Percentiles rank a stretch among this genome's conserved stretches.
Conservation (phyloP, 768 basidiomycete species). For the Heimioporus sp. region DNA sequence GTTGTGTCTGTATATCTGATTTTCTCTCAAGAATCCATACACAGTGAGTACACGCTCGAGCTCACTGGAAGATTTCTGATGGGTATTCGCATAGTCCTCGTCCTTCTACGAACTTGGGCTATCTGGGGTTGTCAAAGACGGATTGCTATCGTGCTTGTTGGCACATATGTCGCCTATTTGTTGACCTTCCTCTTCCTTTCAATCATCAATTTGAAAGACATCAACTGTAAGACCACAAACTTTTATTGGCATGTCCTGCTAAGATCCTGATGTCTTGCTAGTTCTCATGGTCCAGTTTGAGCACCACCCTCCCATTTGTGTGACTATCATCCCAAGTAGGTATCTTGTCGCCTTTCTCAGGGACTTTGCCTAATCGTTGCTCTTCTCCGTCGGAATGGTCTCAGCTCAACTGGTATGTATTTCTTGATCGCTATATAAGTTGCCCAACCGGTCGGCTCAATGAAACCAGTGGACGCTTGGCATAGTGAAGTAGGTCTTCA, state of each 20-base stretch:
- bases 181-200: not conserved
- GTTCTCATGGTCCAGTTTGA: not conserved
- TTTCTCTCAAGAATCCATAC: conserved; percentile 10
- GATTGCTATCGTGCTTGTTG: not conserved
- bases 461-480: conserved; percentile 3
- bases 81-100: conserved; percentile 5
- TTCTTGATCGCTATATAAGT: not conserved
- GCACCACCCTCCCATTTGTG: conserved; percentile 1
- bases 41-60: conserved; percentile 5
- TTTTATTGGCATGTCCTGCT: not conserved
- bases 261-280: not conserved
- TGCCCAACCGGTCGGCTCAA: not conserved
- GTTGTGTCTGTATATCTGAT: not conserved
- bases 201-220: not conserved
- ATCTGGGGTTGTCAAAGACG: conserved; percentile 12
- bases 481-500: conserved; percentile 2
- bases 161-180: conserved; percentile 7
- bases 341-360: not conserved
- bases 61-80: not conserved
- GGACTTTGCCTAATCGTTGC: not conserved
- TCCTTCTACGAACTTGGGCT: conserved; percentile 19
- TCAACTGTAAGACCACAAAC: not conserved
- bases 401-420: not conserved
- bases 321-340: not conserved
- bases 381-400: not conserved